A percentile compares a stretch with the other conserved stretches of the same genome.
Evolutionary conservation across 2,329 filamentous ascomycete species (phyloP).

Genomic region (Whalleya microplaca): DNA sequence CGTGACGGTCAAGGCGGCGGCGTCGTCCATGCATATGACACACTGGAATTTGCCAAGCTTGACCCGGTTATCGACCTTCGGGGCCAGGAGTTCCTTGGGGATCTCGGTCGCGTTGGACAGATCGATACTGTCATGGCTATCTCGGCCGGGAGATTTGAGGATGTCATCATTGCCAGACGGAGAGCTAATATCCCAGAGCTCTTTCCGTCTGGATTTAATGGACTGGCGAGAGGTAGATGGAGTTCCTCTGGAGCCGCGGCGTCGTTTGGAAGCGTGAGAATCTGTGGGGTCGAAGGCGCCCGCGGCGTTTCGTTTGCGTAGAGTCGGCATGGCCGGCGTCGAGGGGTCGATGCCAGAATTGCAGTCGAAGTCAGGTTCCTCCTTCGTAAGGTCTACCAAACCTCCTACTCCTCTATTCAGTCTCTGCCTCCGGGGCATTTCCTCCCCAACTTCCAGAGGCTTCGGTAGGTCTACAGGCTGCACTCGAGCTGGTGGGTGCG

Average conservation of each 20-base stretch:
- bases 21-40: constrained; percentile 69
- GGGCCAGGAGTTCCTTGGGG: constrained; percentile 47
- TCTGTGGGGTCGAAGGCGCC: constrained; percentile 7
- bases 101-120: constrained; percentile 49
- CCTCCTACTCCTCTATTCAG: constrained; percentile 19
- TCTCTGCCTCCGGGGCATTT: constrained; percentile 29
- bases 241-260: constrained; percentile 23
- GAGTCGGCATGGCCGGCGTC: constrained; percentile 30
- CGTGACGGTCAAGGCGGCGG: constrained; percentile 61
- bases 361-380: constrained; percentile 28
- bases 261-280: constrained; percentile 20
- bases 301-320: constrained; percentile 23
- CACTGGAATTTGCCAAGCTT: constrained; percentile 64
- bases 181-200: constrained; percentile 30
- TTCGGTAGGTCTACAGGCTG: constrained; percentile 17
- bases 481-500: constrained; percentile 16
- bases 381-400: constrained; percentile 31
- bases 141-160: constrained; percentile 9
- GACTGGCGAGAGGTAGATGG: constrained; percentile 23
- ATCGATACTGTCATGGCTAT: constrained; percentile 42
- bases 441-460: constrained; percentile 21
- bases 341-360: constrained; percentile 26
- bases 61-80: constrained; percentile 51
- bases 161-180: constrained; percentile 33
- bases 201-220: constrained; percentile 31